Evolutionary conservation across 345 rosid species (phyloP).

Genomic region (Hibiscus syriacus): DNA sequence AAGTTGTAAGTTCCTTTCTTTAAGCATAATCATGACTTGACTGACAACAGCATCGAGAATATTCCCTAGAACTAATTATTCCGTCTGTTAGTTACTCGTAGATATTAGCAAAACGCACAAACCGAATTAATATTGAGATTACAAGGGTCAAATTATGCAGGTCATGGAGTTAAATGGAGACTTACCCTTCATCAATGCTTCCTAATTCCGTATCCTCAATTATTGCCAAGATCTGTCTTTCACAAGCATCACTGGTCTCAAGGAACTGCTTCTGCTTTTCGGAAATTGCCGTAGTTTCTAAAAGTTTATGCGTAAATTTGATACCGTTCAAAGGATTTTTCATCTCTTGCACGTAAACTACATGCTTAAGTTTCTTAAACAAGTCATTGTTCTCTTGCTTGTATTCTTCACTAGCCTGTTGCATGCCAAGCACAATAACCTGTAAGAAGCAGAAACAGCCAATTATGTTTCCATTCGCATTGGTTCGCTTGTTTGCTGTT

Average conservation of each 20-base stretch:
- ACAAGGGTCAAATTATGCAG: background rate
- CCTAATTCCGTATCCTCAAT: slow-evolving; percentile 45
- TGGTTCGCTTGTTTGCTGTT: slow-evolving; percentile 48
- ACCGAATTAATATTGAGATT: background rate
- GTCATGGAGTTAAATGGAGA: slow-evolving; percentile 5
- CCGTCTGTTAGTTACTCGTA: slow-evolving; percentile 21
- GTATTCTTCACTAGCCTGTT: slow-evolving; percentile 19
- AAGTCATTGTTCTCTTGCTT: slow-evolving; percentile 26
- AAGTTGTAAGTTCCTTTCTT: slow-evolving; percentile 51
- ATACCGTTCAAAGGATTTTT: slow-evolving; percentile 74
- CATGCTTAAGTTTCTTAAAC: slow-evolving; percentile 36
- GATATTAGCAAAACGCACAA: slow-evolving; percentile 3
- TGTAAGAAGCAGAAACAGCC: slow-evolving; percentile 91
- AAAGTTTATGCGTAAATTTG: slow-evolving; percentile 63
- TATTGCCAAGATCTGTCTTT: slow-evolving; percentile 64
- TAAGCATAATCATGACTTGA: slow-evolving; percentile 59
- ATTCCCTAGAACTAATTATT: slow-evolving; percentile 53
- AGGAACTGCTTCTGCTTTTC: slow-evolving; percentile 69
- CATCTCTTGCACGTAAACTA: slow-evolving; percentile 66
- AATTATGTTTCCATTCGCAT: slow-evolving; percentile 40
- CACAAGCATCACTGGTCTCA: slow-evolving; percentile 65
- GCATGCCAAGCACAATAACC: slow-evolving; percentile 25
- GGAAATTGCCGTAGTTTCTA: slow-evolving; percentile 50
- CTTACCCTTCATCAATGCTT: slow-evolving; percentile 60
- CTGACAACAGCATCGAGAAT: slow-evolving; percentile 63